Conservation (phyloP, 441 rosid genomes). For the Populus tomentosa region DNA sequence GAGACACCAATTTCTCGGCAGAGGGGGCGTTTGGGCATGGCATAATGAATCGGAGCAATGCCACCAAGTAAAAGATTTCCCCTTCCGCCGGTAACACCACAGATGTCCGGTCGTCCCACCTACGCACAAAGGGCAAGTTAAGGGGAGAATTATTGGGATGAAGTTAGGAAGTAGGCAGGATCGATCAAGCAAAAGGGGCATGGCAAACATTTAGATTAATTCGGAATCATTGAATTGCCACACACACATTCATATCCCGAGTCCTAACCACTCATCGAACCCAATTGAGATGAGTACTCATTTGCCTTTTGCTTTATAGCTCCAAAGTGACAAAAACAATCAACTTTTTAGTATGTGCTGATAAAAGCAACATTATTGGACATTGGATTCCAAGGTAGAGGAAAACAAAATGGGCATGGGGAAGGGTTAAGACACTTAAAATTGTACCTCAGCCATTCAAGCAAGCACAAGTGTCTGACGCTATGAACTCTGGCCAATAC, state of each 20-base stretch:
- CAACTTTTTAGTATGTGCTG: neutral
- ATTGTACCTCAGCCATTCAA: constrained; percentile 5
- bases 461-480: neutral
- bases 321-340: neutral
- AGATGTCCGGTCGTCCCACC: constrained; percentile 79
- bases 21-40: constrained; percentile 32
- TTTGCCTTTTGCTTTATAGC: neutral
- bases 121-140: constrained; percentile 8
- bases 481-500: neutral
- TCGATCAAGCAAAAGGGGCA: neutral
- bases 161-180: too few species aligned
- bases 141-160: neutral
- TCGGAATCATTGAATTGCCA: neutral
- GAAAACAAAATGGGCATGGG: neutral
- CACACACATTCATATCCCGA: too few species aligned
- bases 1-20: constrained; percentile 50
- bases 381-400: constrained; percentile 17
- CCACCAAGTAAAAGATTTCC: constrained; percentile 80
- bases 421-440: neutral
- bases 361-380: neutral
- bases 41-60: constrained; percentile 61
- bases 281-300: neutral
- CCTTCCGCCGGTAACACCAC: constrained; percentile 55
- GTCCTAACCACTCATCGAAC: too few species aligned
- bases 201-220: neutral